Conservation (phyloP, 805 yeast species). For the Zygoascus flipseniorum region DNA sequence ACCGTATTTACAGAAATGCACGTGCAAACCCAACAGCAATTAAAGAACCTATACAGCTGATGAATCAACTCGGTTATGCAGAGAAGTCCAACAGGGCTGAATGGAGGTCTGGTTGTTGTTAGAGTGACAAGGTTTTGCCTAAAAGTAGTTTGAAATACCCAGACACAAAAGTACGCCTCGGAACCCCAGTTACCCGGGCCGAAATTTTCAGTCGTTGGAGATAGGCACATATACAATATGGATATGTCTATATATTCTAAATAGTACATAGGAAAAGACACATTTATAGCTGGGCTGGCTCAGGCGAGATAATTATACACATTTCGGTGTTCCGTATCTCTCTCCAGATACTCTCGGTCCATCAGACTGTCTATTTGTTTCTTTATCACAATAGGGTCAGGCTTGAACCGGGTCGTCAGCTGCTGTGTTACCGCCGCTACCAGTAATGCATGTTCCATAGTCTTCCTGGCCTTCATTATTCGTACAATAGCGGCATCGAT, state of each 20-base stretch:
- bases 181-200: not conserved
- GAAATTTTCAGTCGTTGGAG: not conserved
- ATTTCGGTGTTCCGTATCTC: constrained; percentile 54
- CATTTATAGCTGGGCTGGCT: not conserved
- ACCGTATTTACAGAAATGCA: not conserved
- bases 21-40: not conserved
- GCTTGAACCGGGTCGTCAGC: constrained; percentile 55
- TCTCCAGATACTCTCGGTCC: constrained; percentile 71
- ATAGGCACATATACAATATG: too few relatives aligned
- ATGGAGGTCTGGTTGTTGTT: not conserved
- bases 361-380: constrained; percentile 64
- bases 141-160: not conserved
- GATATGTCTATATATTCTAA: too few relatives aligned
- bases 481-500: constrained; percentile 83
- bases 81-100: not conserved
- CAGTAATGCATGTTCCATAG: constrained; percentile 53
- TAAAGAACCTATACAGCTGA: not conserved
- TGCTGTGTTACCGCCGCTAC: constrained; percentile 57
- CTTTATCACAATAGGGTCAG: constrained; percentile 60
- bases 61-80: not conserved
- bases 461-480: constrained; percentile 68
- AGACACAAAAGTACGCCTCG: not conserved
- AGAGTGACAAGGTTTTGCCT: not conserved
- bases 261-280: not conserved
- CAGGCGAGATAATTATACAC: constrained; percentile 61